Evolutionary conservation across 2,329 filamentous ascomycete genomes (phyloP).

Genomic region (Paracoccidioides lutzii): DNA sequence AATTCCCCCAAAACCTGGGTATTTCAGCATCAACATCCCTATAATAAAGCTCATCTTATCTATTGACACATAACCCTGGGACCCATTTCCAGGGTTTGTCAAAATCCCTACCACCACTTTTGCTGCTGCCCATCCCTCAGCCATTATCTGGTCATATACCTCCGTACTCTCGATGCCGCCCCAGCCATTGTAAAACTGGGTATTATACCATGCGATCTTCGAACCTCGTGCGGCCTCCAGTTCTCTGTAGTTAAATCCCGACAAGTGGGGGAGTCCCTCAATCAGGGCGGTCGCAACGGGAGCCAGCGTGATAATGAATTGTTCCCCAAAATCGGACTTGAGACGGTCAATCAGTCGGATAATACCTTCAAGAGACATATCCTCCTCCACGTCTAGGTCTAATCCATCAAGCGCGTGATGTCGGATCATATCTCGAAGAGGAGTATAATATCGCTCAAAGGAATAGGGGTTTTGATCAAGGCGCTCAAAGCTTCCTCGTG

Average conservation of each 20-base stretch:
- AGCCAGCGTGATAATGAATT: constrained; percentile 67
- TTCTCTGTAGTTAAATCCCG: constrained; percentile 67
- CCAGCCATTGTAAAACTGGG: constrained; percentile 90
- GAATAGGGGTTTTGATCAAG: constrained; percentile 44
- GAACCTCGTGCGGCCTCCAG: constrained; percentile 55
- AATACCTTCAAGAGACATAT: constrained; percentile 53
- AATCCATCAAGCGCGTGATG: constrained; percentile 52
- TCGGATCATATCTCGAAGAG: constrained; percentile 53
- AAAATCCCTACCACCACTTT: constrained; percentile 71
- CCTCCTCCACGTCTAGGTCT: constrained; percentile 71
- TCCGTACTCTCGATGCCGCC: constrained; percentile 47
- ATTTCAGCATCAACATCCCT: constrained; percentile 43
- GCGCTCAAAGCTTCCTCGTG: constrained; percentile 56
- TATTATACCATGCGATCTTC: constrained; percentile 74
- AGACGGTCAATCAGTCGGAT: constrained; percentile 55
- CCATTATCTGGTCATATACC: constrained; percentile 31
- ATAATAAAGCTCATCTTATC: constrained; percentile 46
- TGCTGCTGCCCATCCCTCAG: constrained; percentile 54
- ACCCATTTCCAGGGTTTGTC: constrained; percentile 63
- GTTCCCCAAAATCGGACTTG: constrained; percentile 36
- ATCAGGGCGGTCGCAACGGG: constrained; percentile 68
- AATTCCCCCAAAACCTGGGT: constrained; percentile 66
- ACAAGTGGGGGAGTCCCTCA: constrained; percentile 46
- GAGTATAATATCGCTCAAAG: constrained; percentile 63
- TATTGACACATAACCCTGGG: constrained; percentile 48